Evolutionary conservation across 306 rosid genomes (phyloP), one percentile per base, ranked within the genome.

Genomic region (Bauhinia variegata): DNA sequence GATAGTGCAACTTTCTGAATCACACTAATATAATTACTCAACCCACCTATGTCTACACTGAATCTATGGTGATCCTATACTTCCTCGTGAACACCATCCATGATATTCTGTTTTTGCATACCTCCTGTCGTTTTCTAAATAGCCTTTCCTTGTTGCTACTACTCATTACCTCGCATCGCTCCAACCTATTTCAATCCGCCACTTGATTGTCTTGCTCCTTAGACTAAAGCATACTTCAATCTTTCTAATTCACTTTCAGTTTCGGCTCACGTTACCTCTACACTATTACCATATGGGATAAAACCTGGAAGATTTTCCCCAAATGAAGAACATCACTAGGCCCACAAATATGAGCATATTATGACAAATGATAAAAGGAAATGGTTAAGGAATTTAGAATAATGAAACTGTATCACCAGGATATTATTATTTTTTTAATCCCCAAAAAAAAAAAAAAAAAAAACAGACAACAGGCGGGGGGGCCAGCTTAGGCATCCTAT

Each of bases 331-430:
- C 28, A 49, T 28, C 52, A 42, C 60, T 28, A 30, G 67, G 60
- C 47, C 50, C 50, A 39, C 11, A 56, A 49, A 63, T 65, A 51
- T 48, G n/a, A 49, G 38, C 78, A 74, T 36, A 37, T 23, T 1
- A 37, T 23, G 2, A 23, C 28, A 23, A 23, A 23, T 2, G 2
- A 2, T 23, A 23, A 23, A 23, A 23, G 28, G 28, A 23, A 23
- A 23, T 23, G 28, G 28, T 23, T 23, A 23, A 23, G 28, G 28
- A 23, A 23, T 23, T 23, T 23, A 23, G 2, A 23, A 23, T 23
- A 23, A 23, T 23, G 28, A 2, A 23, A 23, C 28, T 23, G 28
- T 23, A 23, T 23, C 28, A 23, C 28, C 28, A 1, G 28, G 28
- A 23, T 2, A 23, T 23, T 23, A 23, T 23, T 23, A 1, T 23